These are phyloP conservation scores for Colletotrichum aenigma DNA, from an alignment of 2,329 filamentous ascomycete species.

Conservation along the genomic window DNA sequence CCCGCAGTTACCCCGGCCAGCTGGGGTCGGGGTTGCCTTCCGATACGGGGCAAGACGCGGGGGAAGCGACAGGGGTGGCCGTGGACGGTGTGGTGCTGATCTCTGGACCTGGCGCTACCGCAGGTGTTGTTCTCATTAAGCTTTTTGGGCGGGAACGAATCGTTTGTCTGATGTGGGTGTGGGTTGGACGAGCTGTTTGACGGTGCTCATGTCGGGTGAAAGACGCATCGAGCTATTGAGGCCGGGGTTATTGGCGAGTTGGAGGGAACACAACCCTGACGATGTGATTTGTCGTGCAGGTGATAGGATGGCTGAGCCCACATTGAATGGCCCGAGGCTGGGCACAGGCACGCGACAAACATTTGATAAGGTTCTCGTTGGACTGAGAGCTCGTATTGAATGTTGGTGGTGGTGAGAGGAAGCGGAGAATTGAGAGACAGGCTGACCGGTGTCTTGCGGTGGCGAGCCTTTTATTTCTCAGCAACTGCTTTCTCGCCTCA, in stretches of 20 bases:
- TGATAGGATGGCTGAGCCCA: not conserved
- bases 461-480: not conserved
- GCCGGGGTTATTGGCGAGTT: not conserved
- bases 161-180: not conserved
- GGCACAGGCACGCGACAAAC: not conserved
- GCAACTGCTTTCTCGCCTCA: not conserved
- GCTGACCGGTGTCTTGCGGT: not conserved
- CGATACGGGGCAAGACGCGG: conserved; percentile 17
- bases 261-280: not conserved
- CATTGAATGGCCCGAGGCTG: not conserved
- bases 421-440: not conserved
- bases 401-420: not conserved
- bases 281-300: conserved; percentile 13
- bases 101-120: conserved; percentile 7
- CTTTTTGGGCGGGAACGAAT: not conserved
- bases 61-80: conserved; percentile 7
- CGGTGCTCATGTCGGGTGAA: not conserved
- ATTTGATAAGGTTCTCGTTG: not conserved
- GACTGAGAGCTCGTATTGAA: not conserved
- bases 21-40: conserved; percentile 5
- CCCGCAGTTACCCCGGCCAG: conserved; percentile 2
- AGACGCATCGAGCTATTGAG: not conserved
- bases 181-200: not conserved
- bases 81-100: not conserved
- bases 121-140: conserved; percentile 1